Evolutionary conservation across 1,284 basidiomycete species (phyloP).

Genomic region (Sutorius eximius): DNA sequence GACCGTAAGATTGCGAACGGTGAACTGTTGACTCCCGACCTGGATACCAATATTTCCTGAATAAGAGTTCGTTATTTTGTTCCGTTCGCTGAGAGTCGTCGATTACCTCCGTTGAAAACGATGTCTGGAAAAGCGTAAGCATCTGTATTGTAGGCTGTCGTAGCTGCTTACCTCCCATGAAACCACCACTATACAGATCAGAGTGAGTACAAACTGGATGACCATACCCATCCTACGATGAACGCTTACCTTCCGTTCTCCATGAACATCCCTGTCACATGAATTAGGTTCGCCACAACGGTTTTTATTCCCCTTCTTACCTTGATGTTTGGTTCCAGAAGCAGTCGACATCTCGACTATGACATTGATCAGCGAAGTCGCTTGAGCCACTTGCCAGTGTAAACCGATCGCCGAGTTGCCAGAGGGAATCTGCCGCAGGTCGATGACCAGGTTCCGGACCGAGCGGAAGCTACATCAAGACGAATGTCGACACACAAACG

Average conservation of each 20-base stretch:
- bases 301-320: conserved; percentile 16
- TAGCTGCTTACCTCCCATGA: conserved; percentile 47
- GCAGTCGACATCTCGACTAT: conserved; percentile 50
- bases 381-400: conserved; percentile 80
- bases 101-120: conserved; percentile 47
- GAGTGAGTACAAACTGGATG: background rate
- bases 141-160: background rate
- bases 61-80: background rate
- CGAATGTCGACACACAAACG: background rate
- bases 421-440: conserved; percentile 50
- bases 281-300: background rate
- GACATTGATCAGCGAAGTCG: conserved; percentile 65
- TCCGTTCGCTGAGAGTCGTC: background rate
- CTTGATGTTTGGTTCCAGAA: conserved; percentile 46
- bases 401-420: conserved; percentile 56
- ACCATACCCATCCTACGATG: conserved; percentile 34
- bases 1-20: conserved; percentile 53
- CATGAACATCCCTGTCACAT: conserved; percentile 44
- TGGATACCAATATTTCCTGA: conserved; percentile 44
- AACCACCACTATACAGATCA: conserved; percentile 45
- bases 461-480: conserved; percentile 38
- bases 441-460: conserved; percentile 50
- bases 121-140: conserved; percentile 39
- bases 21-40: conserved; percentile 57
- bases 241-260: conserved; percentile 60